These are phyloP conservation scores for Xylaria hypoxylon DNA, from an alignment of 2,329 filamentous ascomycete genomes.

Conservation along the genomic window DNA sequence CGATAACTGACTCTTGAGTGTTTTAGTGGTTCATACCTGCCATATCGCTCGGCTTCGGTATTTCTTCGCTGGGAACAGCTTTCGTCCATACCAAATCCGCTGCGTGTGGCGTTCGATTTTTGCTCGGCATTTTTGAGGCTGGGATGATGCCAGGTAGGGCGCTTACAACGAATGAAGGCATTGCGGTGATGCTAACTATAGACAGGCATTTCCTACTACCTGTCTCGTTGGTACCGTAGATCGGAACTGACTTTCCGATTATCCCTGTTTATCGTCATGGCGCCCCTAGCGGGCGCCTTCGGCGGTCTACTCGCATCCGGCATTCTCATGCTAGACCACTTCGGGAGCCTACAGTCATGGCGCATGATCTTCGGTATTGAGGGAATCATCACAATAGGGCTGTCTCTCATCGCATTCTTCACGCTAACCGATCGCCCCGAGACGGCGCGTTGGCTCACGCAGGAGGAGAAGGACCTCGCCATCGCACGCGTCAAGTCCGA, in stretches of 20 bases:
- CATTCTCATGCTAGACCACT: conserved; percentile 70
- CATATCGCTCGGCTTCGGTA: conserved; percentile 71
- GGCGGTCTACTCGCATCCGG: conserved; percentile 74
- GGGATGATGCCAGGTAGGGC: conserved; percentile 72
- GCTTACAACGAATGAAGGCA: background rate
- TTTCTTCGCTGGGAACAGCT: conserved; percentile 72
- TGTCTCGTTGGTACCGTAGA: conserved; percentile 78
- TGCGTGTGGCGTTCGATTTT: conserved; percentile 71
- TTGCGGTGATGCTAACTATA: background rate
- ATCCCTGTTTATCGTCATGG: conserved; percentile 76
- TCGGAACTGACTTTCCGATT: conserved; percentile 75
- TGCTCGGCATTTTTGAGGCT: conserved; percentile 77
- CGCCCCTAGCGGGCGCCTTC: conserved; percentile 76
- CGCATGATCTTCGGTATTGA: conserved; percentile 51
- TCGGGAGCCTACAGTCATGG: conserved; percentile 53
- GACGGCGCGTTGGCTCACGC: conserved; percentile 73
- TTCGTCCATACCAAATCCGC: conserved; percentile 68
- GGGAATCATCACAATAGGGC: conserved; percentile 64
- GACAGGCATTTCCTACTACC: conserved; percentile 74
- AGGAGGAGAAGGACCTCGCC: conserved; percentile 74
- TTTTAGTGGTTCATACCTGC: conserved; percentile 72
- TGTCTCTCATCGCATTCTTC: conserved; percentile 71
- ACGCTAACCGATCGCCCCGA: conserved; percentile 76
- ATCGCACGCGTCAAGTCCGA: conserved; percentile 76
- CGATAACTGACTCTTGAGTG: background rate